Percentiles rank a stretch among this genome's conserved stretches.
Conservation (phyloP, 2,329 filamentous ascomycete species). For the Torrubiellomyces zombiae region DNA sequence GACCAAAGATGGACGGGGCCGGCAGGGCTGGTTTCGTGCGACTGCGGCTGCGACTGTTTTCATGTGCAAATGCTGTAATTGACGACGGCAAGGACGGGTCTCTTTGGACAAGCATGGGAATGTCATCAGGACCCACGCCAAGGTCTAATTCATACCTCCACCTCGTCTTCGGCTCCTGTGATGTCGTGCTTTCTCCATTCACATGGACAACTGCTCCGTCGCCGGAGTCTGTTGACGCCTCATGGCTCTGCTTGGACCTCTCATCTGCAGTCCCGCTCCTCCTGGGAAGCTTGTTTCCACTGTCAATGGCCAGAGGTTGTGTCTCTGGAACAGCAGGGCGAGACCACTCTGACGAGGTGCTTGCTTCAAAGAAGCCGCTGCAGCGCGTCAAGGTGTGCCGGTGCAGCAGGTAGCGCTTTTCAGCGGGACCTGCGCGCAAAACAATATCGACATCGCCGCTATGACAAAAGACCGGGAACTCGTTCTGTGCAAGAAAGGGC, state of each 20-base stretch:
- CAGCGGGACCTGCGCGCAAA: slow-evolving; percentile 42
- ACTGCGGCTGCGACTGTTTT: too few species aligned
- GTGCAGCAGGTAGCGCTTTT: slow-evolving; percentile 78
- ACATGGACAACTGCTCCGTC: slow-evolving; percentile 1
- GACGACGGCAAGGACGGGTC: too few species aligned
- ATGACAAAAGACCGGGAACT: slow-evolving; percentile 81
- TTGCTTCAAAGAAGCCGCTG: slow-evolving; percentile 86
- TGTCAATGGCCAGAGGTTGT: too few species aligned
- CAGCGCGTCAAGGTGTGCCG: slow-evolving; percentile 74
- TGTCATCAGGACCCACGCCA: slow-evolving; percentile 53
- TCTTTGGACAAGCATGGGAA: slow-evolving; percentile 78
- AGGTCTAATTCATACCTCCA: slow-evolving; percentile 86
- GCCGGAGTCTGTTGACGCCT: too few species aligned
- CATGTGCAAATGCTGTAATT: too few species aligned
- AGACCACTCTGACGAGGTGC: slow-evolving; percentile 62
- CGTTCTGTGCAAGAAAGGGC: slow-evolving; percentile 66
- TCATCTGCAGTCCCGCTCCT: too few species aligned
- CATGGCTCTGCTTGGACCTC: too few species aligned
- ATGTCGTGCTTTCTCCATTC: slow-evolving; percentile 4
- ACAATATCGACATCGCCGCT: slow-evolving; percentile 88
- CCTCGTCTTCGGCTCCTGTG: slow-evolving; percentile 30
- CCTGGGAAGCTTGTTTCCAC: too few species aligned
- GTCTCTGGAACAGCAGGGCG: too few species aligned
- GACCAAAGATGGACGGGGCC: slow-evolving; percentile 16
- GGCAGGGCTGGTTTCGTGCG: too few species aligned